Conservation (phyloP, 2,329 filamentous ascomycete genomes). For the Colletotrichum tropicale region DNA sequence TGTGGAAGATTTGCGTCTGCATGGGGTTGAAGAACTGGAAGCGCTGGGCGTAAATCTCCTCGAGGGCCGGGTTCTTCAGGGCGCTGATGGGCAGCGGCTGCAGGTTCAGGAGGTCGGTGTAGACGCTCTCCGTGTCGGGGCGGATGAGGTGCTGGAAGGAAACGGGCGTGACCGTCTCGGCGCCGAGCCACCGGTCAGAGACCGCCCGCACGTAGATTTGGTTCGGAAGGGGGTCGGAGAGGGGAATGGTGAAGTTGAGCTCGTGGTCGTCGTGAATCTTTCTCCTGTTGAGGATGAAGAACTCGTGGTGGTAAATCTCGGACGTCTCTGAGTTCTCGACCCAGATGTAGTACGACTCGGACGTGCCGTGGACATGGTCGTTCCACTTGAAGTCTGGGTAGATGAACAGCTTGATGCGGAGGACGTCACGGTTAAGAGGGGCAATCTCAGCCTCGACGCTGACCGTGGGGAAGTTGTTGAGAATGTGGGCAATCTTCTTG, state of each 20-base stretch:
- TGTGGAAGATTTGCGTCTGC: constrained; percentile 99
- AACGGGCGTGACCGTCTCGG: constrained; percentile 92
- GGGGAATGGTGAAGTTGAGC: constrained; percentile 94
- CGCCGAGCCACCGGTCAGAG: constrained; percentile 94
- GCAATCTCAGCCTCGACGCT: constrained; percentile 93
- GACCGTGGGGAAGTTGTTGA: constrained; percentile 92
- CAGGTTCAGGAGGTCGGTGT: constrained; percentile 90
- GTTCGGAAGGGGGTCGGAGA: constrained; percentile 89
- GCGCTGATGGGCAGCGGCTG: constrained; percentile 89
- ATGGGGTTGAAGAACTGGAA: constrained; percentile 99
- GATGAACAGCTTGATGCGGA: constrained; percentile 86
- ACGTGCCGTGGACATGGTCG: constrained; percentile 89
- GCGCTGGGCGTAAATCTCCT: constrained; percentile 85
- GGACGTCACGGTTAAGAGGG: constrained; percentile 90
- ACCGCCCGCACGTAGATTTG: constrained; percentile 96
- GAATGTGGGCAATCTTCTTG: constrained; percentile 76
- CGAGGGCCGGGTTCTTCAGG: constrained; percentile 83
- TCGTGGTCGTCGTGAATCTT: constrained; percentile 97
- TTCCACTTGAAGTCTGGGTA: constrained; percentile 95
- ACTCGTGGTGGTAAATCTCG: constrained; percentile 97
- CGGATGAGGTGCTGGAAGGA: constrained; percentile 98
- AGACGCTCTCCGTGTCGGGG: constrained; percentile 96
- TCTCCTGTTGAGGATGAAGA: constrained; percentile 87
- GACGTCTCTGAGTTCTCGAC: constrained; percentile 98
- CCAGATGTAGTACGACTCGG: constrained; percentile 98